Conservation (phyloP, 148 eudicot species). For the Dianthus caryophyllus region DNA sequence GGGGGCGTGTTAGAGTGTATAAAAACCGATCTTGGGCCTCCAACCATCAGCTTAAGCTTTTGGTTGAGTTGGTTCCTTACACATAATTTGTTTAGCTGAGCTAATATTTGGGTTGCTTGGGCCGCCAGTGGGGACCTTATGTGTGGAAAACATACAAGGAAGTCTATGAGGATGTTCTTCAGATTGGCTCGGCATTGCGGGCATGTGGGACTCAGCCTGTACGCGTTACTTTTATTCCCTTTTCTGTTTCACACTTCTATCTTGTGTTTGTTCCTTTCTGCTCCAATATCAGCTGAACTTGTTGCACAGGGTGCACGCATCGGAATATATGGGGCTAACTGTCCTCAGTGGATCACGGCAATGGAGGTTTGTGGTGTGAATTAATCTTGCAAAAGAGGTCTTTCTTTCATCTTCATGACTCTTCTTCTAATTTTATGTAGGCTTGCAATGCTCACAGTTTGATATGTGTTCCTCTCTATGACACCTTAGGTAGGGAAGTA, state of each 20-base stretch:
- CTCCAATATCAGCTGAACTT: background rate
- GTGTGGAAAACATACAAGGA: slow-evolving; percentile 84
- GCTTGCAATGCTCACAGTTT: slow-evolving; percentile 88
- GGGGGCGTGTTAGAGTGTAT: too few relatives aligned
- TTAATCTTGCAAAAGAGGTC: background rate
- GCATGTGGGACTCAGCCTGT: slow-evolving; percentile 82
- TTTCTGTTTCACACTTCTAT: background rate
- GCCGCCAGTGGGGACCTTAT: slow-evolving; percentile 69
- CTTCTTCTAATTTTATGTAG: slow-evolving; percentile 26
- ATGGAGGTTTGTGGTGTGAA: slow-evolving; percentile 59
- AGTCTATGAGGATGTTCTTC: slow-evolving; percentile 66
- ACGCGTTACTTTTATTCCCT: slow-evolving; percentile 30
- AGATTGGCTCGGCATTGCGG: slow-evolving; percentile 68
- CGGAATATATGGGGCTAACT: slow-evolving; percentile 93
- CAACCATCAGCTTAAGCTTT: too few relatives aligned
- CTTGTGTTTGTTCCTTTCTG: background rate
- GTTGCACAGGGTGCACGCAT: slow-evolving; percentile 61
- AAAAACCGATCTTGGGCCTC: too few relatives aligned
- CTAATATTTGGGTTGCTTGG: background rate
- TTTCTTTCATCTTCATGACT: background rate
- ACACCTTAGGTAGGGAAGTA: slow-evolving; percentile 67
- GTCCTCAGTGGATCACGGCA: slow-evolving; percentile 93
- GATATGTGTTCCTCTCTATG: slow-evolving; percentile 95
- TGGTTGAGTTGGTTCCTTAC: too few relatives aligned
- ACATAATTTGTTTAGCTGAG: background rate